Evolutionary conservation across 108 stramenopile species (phyloP), one percentile per base, ranked within the genome.

Genomic region (Mediolabrus comicus): DNA sequence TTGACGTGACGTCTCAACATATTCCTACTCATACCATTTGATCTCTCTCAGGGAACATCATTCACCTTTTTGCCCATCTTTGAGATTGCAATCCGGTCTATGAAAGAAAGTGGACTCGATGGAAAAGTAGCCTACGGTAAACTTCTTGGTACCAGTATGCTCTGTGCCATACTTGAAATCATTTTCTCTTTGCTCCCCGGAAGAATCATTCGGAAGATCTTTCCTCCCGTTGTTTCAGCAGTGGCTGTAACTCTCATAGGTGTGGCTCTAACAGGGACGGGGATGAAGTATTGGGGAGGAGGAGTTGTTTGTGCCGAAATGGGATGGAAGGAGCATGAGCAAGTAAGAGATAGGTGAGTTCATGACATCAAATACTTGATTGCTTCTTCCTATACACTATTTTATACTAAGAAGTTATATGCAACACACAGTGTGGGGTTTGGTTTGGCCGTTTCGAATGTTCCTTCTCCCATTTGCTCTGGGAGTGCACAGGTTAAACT

Each of bases 251-350:
- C 86, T 59, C 72, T 92, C n/a, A 89, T 92, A 49, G 92, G 92
- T 32, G 80, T 87, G n/a, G 84, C 86, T 33, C 74, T 92, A 56
- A 79, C 74, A 39, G 87, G 89, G 67, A 87, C 89, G 43, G 92
- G 92, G 29, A 88, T 92, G 85, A 92, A 91, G 63, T 92, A 89
- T 62, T 89, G 89, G 87, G 92, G 92, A 16, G 92, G 92, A 39
- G 92, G 92, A 65, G 86, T 74, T 13, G 89, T 92, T 32, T 92
- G 92, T 61, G 87, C 83, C 13, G 86, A 87, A 52, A 87, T 87
- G 87, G 76, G 76, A 33, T 87, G 87, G 87, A 84, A 87, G 62
- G 76, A 83, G 29, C 82, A 85, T 57, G 13, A 35, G 22, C 59
- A 69, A 30, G 62, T 67, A 10, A 39, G 29, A 0, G 67, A 27